These are phyloP conservation scores for Neocucurbitaria cava DNA, from an alignment of 2,329 filamentous ascomycete genomes.

Conservation along the genomic window DNA sequence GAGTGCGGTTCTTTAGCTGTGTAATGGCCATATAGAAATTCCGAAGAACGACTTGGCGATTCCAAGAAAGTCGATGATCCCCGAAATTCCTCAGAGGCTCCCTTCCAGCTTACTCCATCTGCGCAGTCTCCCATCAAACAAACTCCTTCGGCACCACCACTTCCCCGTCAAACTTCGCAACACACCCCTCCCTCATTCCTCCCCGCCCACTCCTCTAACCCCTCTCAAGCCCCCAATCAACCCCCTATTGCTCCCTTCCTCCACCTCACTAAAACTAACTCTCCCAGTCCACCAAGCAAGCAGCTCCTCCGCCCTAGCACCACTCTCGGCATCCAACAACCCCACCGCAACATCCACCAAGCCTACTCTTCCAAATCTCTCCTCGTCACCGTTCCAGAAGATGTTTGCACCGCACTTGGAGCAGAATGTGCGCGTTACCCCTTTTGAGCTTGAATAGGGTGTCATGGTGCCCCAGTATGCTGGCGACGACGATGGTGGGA, in stretches of 20 bases:
- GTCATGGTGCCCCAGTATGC: slow-evolving; percentile 51
- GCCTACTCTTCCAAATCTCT: slow-evolving; percentile 44
- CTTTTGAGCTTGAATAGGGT: slow-evolving; percentile 48
- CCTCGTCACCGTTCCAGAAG: slow-evolving; percentile 50
- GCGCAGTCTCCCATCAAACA: too few species aligned
- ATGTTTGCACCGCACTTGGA: slow-evolving; percentile 55
- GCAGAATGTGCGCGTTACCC: slow-evolving; percentile 59
- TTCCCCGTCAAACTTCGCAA: slow-evolving; percentile 3
- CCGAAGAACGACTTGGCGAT: too few species aligned
- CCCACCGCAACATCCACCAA: slow-evolving; percentile 57
- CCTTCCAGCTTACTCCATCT: too few species aligned
- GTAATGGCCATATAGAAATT: too few species aligned
- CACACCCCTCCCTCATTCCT: slow-evolving; percentile 11
- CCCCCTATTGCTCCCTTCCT: slow-evolving; percentile 45
- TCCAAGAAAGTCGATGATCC: too few species aligned
- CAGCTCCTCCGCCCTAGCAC: slow-evolving; percentile 55
- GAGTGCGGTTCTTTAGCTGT: too few species aligned
- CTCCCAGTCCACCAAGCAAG: slow-evolving; percentile 52
- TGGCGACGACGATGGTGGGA: slow-evolving; percentile 12
- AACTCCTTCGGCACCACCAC: too few species aligned
- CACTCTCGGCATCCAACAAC: slow-evolving; percentile 51
- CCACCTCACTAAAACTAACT: slow-evolving; percentile 39
- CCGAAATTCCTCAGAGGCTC: too few species aligned
- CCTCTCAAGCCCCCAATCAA: slow-evolving; percentile 48
- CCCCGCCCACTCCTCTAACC: slow-evolving; percentile 31